Base-by-base conservation (phyloP, 352 stramenopile genomes). In the Pilasporangium apinafurcum region DNA sequence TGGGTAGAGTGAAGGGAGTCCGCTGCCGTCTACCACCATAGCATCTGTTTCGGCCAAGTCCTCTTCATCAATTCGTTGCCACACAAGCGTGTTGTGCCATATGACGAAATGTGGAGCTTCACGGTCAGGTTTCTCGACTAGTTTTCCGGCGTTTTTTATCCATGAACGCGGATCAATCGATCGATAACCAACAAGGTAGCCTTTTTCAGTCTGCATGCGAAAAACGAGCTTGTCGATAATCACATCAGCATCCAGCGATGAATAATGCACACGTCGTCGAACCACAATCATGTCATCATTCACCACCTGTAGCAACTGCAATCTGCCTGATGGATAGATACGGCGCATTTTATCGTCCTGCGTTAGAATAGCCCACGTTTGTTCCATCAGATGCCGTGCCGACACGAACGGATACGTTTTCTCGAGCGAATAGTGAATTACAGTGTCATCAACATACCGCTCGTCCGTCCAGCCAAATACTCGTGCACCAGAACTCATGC, bases 221-320 rank as follows among this genome's bases (percentile, higher is more conserved):
- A 75, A 75, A 56, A 75, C 71, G 61, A 75, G 58, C 64, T 72
- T 68, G 34, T 73, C 70, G 36, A 68, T 67, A 44, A 61, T 73
- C 46, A 61, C 65, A 24, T 73, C 59, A 3, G 50, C 70, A 31
- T 70, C 50, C 27, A 77, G 59, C 44, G 69, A 59, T 36, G 65
- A 55, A 33, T 77, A 62, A 44, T 77, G 62, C 48, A 77, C 65
- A 37, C 62, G 68, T 20, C 65, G 65, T 48, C 70, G 65, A 5
- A 69, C 31, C 12, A 77, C 51, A 9, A 77, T 21, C n/a, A 65
- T 62, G 41, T 77, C 65, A 8, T 77, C 62, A 41, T 73, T 77
- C 37, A 77, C 59, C 26, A 68, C 64, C 34, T 77, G 65, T 30
- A 77, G 39, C 27, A 70, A 48, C 55, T 77, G 65, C n/a, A n/a